Base-by-base conservation (phyloP, 768 basidiomycete genomes). In the Xerocomellus intermedius region DNA sequence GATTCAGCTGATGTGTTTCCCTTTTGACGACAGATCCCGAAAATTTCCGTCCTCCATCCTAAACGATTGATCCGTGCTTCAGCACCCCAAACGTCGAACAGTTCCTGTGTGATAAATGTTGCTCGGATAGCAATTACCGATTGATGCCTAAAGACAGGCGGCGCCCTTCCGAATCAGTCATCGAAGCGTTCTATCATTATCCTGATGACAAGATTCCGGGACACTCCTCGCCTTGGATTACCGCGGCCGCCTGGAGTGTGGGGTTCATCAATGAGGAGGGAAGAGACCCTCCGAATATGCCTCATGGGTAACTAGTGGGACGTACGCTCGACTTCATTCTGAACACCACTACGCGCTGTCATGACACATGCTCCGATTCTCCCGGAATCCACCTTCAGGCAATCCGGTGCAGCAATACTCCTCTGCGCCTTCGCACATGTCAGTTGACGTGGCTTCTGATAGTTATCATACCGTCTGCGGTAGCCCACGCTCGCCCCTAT, bases 381-480 rank as follows among this genome's bases (percentile, higher is more conserved):
- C n/a, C n/a, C n/a, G n/a, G 35, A 22, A 47, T 16, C 24, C 28
- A 19, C 41, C 44, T 38, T 26, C 52, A 28, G 26, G 26, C 26
- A 28, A 28, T 28, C 26, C 26, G 24, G 24, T 5, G 26, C 26
- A 1, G 26, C 26, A 28, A 28, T 28, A 28, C 8, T 8, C 26
- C 8, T 8, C 26, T 28, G n/a, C 24, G 24, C 24, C 24, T n/a
- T n/a, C 22, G 19, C 21, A 36, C 43, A 45, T 19, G 49, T 62
- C 63, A 64, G 60, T 48, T 65, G 63, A 64, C 48, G 9, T 10
- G n/a, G 22, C 12, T 41, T 7, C 36, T 28, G 35, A 30, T 36
- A 14, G 21, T 9, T 32, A 43, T 43, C 41, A n/a, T 35, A 22
- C 42, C 1, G 28, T 44, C 39, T 16, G 54, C 5, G 24, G 24